Evolutionary conservation across 495 filamentous ascomycete species (phyloP).

Genomic region (Lichenothelia convexa): DNA sequence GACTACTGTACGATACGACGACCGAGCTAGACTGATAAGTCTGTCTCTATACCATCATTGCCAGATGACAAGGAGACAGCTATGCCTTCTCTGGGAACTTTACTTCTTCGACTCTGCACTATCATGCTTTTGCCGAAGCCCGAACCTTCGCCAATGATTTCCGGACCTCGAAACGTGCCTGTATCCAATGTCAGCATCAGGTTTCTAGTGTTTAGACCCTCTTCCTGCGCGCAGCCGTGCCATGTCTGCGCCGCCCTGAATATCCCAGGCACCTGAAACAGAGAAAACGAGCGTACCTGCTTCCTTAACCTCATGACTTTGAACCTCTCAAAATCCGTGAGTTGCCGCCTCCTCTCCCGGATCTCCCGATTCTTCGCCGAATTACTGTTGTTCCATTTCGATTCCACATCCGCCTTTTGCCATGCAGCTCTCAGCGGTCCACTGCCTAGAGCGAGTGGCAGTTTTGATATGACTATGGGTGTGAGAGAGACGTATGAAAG

Average conservation of each 20-base stretch:
- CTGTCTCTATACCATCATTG: no score
- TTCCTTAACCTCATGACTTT: slow-evolving; percentile 96
- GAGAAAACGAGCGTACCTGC: slow-evolving; percentile 42
- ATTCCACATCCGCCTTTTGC: slow-evolving; percentile 72
- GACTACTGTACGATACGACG: no score
- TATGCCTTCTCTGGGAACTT: no score
- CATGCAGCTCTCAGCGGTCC: slow-evolving; percentile 66
- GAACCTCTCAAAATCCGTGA: slow-evolving; percentile 99
- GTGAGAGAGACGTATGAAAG: slow-evolving; percentile 76
- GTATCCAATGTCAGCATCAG: slow-evolving; percentile 10
- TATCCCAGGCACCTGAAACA: no score
- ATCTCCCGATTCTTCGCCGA: slow-evolving; percentile 80
- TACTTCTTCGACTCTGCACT: background rate
- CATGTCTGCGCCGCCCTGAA: no score
- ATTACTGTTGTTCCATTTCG: slow-evolving; percentile 71
- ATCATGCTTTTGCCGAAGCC: slow-evolving; percentile 36
- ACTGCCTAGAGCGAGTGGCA: slow-evolving; percentile 72
- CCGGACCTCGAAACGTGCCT: slow-evolving; percentile 84
- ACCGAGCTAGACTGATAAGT: no score
- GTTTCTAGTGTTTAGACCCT: no score
- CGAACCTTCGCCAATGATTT: slow-evolving; percentile 73
- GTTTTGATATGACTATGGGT: slow-evolving; percentile 68
- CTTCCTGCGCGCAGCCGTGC: no score
- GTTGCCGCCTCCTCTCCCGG: slow-evolving; percentile 65
- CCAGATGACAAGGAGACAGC: no score